These are phyloP conservation scores for Lojkania enalia DNA, from an alignment of 2,329 filamentous ascomycete genomes.

Conservation along the genomic window DNA sequence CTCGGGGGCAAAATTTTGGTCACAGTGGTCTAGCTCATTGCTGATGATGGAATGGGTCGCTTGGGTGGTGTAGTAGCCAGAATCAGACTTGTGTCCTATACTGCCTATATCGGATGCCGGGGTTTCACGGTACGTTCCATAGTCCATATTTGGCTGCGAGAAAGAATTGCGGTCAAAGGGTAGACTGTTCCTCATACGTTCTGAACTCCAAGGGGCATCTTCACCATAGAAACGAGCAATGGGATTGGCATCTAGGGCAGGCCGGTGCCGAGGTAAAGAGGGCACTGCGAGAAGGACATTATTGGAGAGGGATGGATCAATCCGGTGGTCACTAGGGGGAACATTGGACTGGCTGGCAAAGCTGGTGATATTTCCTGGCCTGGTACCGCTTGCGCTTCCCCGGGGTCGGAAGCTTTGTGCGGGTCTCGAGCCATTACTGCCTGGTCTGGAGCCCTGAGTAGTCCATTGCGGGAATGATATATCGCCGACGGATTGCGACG, in stretches of 20 bases:
- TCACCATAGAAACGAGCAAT: constrained; percentile 22
- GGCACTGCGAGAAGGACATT: constrained; percentile 22
- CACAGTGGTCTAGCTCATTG: constrained; percentile 25
- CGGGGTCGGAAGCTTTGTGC: constrained; percentile 17
- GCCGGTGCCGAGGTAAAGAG: constrained; percentile 10
- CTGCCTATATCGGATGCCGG: constrained; percentile 31
- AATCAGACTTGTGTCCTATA: constrained; percentile 29
- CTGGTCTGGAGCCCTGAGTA: constrained; percentile 13
- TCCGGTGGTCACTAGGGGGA: constrained; percentile 7
- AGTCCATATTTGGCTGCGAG: constrained; percentile 18
- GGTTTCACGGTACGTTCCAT: constrained; percentile 17
- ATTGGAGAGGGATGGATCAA: constrained; percentile 15
- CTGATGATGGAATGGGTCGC: constrained; percentile 33
- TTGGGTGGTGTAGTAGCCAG: constrained; percentile 37
- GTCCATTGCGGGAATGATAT: constrained; percentile 24
- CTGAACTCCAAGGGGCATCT: constrained; percentile 32
- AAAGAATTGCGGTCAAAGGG: constrained; percentile 8
- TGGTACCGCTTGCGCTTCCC: constrained; percentile 15
- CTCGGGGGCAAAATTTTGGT: constrained; percentile 26
- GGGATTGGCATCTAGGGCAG: constrained; percentile 13
- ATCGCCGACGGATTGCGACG: constrained; percentile 16
- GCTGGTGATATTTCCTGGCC: constrained; percentile 4
- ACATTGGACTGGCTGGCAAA: constrained; percentile 13
- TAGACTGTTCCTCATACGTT: constrained; percentile 20
- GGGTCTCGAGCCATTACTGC: constrained; percentile 23